Evolutionary conservation across 805 yeast genomes (phyloP).

Genomic region (Sungouiozyma intestinalis): DNA sequence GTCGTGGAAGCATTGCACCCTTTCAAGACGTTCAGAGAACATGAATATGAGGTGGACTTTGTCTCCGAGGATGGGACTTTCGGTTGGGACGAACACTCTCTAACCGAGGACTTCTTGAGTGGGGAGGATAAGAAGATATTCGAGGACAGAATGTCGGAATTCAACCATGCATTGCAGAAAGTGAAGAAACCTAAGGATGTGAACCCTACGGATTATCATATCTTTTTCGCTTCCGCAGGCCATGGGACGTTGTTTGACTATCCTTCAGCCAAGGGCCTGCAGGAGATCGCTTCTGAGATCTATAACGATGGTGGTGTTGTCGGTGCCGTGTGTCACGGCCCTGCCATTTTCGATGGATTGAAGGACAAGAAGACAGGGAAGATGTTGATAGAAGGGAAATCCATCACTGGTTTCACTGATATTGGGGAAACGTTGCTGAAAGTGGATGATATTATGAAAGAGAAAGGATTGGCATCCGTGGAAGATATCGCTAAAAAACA

Average conservation of each 20-base stretch:
- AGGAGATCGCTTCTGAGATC: slow-evolving; percentile 36
- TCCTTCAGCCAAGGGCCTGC: slow-evolving; percentile 40
- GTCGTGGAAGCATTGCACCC: slow-evolving; percentile 53
- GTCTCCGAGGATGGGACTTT: slow-evolving; percentile 49
- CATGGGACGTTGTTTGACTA: slow-evolving; percentile 53
- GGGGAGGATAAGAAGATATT: slow-evolving; percentile 36
- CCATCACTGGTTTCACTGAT: slow-evolving; percentile 51
- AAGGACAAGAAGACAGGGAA: slow-evolving; percentile 34
- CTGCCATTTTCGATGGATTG: slow-evolving; percentile 44
- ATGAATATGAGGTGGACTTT: slow-evolving; percentile 44
- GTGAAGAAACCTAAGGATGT: slow-evolving; percentile 41
- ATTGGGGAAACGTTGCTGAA: slow-evolving; percentile 36
- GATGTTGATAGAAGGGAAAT: slow-evolving; percentile 39
- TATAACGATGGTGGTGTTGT: slow-evolving; percentile 45
- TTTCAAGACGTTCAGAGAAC: slow-evolving; percentile 35
- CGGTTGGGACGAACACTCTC: slow-evolving; percentile 51
- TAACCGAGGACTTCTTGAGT: slow-evolving; percentile 30
- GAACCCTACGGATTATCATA: slow-evolving; percentile 38
- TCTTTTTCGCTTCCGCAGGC: slow-evolving; percentile 57
- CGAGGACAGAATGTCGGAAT: slow-evolving; percentile 32
- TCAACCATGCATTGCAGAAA: slow-evolving; percentile 30
- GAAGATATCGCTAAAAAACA: slow-evolving; percentile 30
- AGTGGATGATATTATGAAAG: slow-evolving; percentile 21
- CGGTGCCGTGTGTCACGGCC: slow-evolving; percentile 62
- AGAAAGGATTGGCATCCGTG: slow-evolving; percentile 27